These are phyloP conservation scores for Davidsoniella australis DNA, from an alignment of 2,329 filamentous ascomycete genomes.

Conservation along the genomic window DNA sequence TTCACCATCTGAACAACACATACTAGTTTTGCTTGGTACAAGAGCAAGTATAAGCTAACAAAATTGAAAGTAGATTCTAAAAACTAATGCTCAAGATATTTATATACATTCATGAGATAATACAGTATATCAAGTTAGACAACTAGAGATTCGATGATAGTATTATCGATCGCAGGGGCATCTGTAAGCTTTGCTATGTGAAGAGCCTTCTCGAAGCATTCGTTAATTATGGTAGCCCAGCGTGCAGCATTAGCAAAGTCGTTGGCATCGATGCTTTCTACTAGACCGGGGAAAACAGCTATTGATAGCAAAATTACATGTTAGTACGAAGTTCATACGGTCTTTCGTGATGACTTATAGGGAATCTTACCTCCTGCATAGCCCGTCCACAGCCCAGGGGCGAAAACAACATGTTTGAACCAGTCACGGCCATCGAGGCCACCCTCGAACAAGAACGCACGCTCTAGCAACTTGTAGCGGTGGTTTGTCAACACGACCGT, in stretches of 20 bases:
- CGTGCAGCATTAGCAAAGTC: conserved; percentile 40
- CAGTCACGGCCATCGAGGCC: conserved; percentile 67
- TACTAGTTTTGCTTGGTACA: no score
- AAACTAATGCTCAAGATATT: no score
- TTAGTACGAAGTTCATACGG: conserved; percentile 14
- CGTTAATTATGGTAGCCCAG: conserved; percentile 42
- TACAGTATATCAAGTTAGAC: no score
- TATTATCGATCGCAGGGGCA: no score
- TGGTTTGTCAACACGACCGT: conserved; percentile 52
- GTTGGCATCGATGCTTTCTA: conserved; percentile 43
- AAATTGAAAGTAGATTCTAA: no score
- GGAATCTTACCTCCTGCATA: conserved; percentile 55
- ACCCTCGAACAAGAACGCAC: conserved; percentile 56
- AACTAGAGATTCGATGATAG: no score
- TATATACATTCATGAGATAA: no score
- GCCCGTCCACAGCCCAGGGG: conserved; percentile 79
- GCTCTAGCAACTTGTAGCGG: conserved; percentile 71
- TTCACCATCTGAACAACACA: no score
- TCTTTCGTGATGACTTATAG: not conserved
- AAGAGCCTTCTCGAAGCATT: conserved; percentile 28
- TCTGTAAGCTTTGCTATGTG: not conserved
- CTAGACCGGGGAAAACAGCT: conserved; percentile 44
- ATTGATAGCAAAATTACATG: conserved; percentile 15
- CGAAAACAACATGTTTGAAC: conserved; percentile 95
- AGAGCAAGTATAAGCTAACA: no score